These are phyloP conservation scores for Cucurbita argyrosperma DNA, from an alignment of 306 rosid species.

Conservation along the genomic window DNA sequence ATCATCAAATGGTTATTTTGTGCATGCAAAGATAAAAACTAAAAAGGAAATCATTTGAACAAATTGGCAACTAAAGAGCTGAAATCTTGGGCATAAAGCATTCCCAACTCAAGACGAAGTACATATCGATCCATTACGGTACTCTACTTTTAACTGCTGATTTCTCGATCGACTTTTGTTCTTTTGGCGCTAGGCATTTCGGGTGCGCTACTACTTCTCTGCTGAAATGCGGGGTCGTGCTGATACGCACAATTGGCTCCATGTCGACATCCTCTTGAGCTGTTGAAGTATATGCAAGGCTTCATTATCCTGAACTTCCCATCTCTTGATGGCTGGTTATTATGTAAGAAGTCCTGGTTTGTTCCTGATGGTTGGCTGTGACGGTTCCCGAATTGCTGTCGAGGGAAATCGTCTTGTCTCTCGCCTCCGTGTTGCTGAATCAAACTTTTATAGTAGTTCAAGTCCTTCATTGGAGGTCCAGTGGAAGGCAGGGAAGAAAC, in stretches of 20 bases:
- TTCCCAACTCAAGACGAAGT: background rate
- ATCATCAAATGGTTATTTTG: background rate
- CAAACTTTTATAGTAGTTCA: slow-evolving; percentile 69
- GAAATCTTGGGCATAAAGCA: background rate
- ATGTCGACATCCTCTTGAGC: slow-evolving; percentile 78
- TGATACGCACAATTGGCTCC: slow-evolving; percentile 74
- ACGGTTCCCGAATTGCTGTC: slow-evolving; percentile 28
- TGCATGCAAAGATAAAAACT: background rate
- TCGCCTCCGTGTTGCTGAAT: slow-evolving; percentile 96
- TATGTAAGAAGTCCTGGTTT: slow-evolving; percentile 36
- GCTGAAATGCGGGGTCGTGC: slow-evolving; percentile 56
- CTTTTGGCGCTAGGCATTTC: slow-evolving; percentile 52
- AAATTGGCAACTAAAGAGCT: background rate
- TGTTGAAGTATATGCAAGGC: slow-evolving; percentile 82
- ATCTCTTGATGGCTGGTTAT: slow-evolving; percentile 40
- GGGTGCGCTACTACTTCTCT: slow-evolving; percentile 28
- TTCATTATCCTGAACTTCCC: slow-evolving; percentile 66
- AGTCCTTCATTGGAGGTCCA: slow-evolving; percentile 43
- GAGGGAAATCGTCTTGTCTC: slow-evolving; percentile 34
- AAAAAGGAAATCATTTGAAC: background rate
- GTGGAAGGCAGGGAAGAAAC: slow-evolving; percentile 15
- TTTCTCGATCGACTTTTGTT: slow-evolving; percentile 71
- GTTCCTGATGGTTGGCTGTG: slow-evolving; percentile 25
- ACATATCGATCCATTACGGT: background rate
- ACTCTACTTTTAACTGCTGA: slow-evolving; percentile 37